phyloP scores from a whole-genome alignment of 2,329 filamentous ascomycete species.

The Alternaria burnsii region DNA sequence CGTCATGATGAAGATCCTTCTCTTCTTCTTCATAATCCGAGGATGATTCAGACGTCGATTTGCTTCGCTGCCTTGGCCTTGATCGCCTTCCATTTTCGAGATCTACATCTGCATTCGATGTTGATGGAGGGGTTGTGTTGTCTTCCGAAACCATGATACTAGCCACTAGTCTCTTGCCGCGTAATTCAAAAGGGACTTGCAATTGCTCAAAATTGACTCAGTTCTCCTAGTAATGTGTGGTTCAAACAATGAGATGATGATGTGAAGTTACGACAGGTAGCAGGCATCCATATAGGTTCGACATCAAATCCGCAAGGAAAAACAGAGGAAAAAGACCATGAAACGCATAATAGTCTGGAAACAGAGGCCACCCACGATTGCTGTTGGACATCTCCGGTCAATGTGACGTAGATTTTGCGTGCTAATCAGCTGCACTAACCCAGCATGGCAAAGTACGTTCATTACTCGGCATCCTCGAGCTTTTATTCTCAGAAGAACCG shows the following conservation, averaged over 20 bases:
- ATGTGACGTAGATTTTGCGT: constrained; percentile 7
- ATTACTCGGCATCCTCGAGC: background rate
- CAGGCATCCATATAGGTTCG: background rate
- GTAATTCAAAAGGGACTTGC: background rate
- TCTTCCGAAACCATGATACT: background rate
- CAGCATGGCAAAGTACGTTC: background rate
- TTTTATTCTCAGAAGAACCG: constrained; percentile 9
- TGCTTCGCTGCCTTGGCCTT: constrained; percentile 16
- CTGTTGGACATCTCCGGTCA: constrained; percentile 6
- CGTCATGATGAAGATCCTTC: constrained; percentile 30
- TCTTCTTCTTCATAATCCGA: constrained; percentile 19
- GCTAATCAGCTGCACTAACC: constrained; percentile 1
- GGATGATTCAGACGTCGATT: constrained; percentile 17
- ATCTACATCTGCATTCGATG: constrained; percentile 7
- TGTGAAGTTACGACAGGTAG: background rate
- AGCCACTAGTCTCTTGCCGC: background rate
- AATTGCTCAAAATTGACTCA: background rate
- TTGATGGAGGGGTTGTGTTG: background rate
- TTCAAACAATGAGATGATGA: background rate
- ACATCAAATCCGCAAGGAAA: background rate
- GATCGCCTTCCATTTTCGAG: constrained; percentile 22
- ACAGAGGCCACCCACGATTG: background rate
- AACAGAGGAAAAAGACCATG: too few species aligned
- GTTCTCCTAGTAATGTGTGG: background rate
- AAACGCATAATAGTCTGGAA: background rate